Evolutionary conservation across 73 alveolate species (phyloP).

Genomic region (Paramecium caudatum): DNA sequence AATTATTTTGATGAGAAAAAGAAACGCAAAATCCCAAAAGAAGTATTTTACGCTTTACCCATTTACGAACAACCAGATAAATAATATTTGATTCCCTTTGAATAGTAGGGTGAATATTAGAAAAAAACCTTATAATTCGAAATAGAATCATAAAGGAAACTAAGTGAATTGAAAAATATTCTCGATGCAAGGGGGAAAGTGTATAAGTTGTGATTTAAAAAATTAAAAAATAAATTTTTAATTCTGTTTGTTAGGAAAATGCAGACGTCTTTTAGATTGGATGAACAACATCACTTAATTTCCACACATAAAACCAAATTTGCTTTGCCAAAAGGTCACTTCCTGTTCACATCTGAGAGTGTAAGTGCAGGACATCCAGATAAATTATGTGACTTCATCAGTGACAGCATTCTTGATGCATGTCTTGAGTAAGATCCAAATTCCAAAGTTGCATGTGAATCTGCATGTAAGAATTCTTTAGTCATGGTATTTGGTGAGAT

Average conservation of each 20-base stretch:
- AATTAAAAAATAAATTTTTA: constrained; percentile 38
- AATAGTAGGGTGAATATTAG: constrained; percentile 4
- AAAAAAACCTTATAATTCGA: constrained; percentile 39
- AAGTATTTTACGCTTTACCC: constrained; percentile 57
- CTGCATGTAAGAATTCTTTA: constrained; percentile 95
- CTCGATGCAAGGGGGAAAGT: constrained; percentile 30
- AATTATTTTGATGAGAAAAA: constrained; percentile 16
- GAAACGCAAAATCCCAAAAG: background rate
- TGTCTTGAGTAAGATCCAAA: constrained; percentile 95
- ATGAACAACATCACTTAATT: constrained; percentile 42
- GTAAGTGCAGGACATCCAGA: constrained; percentile 99
- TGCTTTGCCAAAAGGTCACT: constrained; percentile 81
- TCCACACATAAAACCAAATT: constrained; percentile 59
- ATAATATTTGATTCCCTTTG: constrained; percentile 24
- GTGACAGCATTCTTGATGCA: constrained; percentile 98
- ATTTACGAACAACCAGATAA: constrained; percentile 17
- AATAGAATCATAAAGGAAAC: constrained; percentile 10
- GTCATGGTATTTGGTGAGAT: constrained; percentile 97
- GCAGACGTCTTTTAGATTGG: constrained; percentile 35
- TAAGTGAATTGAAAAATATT: constrained; percentile 45
- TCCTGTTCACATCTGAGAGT: constrained; percentile 97
- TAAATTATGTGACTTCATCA: constrained; percentile 97
- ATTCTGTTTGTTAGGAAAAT: constrained; percentile 42
- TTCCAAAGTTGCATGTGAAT: constrained; percentile 96
- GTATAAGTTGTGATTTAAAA: constrained; percentile 39